These are phyloP conservation scores for Deuterostichococcus epilithicus DNA, from an alignment of 139 green algal species.

Conservation along the genomic window DNA sequence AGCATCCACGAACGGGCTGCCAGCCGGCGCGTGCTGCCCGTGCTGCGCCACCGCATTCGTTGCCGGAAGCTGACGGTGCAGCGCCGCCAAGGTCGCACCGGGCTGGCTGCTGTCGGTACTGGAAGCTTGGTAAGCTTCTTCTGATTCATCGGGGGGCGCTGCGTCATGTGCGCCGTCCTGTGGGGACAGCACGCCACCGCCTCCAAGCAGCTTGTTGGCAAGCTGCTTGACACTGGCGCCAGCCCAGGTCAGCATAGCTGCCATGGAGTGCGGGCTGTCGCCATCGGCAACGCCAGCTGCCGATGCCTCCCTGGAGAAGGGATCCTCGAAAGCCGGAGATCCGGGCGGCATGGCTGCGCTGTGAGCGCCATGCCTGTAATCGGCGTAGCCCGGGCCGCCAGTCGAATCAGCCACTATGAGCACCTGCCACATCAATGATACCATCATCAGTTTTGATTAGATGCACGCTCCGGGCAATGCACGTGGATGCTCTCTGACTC, in stretches of 20 bases:
- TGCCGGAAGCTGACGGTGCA: no score
- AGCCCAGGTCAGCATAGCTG: conserved; percentile 4
- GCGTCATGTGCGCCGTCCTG: neutral
- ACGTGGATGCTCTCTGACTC: no score
- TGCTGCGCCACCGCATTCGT: no score
- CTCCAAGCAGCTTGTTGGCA: neutral
- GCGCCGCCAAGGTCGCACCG: no score
- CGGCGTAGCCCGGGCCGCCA: neutral
- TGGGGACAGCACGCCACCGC: neutral
- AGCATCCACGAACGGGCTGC: no score
- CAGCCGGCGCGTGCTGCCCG: no score
- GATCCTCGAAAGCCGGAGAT: no score
- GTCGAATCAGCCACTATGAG: neutral
- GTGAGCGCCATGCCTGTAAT: neutral
- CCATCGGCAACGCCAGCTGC: neutral
- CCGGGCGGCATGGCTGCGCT: neutral
- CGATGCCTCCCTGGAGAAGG: neutral
- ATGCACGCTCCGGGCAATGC: no score
- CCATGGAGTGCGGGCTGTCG: neutral
- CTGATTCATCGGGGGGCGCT: no score
- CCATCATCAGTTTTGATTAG: no score
- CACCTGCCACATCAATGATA: neutral
- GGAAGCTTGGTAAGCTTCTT: no score
- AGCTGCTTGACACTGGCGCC: conserved; percentile 8
- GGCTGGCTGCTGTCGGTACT: no score